These are phyloP conservation scores for Colletotrichum liriopes DNA, from an alignment of 2,329 filamentous ascomycete genomes.

Conservation along the genomic window DNA sequence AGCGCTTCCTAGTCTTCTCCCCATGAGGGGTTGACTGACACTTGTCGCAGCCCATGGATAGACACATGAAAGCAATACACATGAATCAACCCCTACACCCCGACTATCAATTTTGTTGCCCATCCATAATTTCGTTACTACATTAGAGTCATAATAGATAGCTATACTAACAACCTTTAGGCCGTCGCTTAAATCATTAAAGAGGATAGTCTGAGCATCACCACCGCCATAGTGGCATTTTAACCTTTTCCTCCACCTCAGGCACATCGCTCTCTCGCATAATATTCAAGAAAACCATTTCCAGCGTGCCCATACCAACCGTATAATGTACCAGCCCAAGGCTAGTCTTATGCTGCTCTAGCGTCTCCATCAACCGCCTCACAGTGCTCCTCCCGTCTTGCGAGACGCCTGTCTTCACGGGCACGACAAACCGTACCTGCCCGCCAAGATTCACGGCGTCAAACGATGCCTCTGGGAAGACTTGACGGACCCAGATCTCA, in stretches of 20 bases:
- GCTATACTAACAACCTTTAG: too few species aligned
- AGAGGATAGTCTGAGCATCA: too few species aligned
- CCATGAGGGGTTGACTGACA: too few species aligned
- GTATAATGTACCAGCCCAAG: conserved; percentile 77
- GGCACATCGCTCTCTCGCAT: conserved; percentile 74
- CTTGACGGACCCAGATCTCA: conserved; percentile 63
- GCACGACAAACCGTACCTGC: conserved; percentile 75
- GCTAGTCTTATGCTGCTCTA: conserved; percentile 69
- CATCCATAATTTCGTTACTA: too few species aligned
- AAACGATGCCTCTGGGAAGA: conserved; percentile 68
- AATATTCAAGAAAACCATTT: conserved; percentile 78
- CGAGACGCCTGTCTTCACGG: conserved; percentile 49
- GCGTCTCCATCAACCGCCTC: conserved; percentile 54
- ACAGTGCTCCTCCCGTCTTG: conserved; percentile 45
- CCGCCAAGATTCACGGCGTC: conserved; percentile 73
- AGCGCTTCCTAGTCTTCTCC: too few species aligned
- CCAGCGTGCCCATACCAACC: conserved; percentile 76
- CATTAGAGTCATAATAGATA: too few species aligned
- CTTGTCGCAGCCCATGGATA: too few species aligned
- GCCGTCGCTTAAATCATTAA: too few species aligned
- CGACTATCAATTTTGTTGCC: too few species aligned
- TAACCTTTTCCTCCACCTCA: conserved; percentile 4
- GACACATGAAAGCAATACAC: too few species aligned
- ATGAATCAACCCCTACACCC: too few species aligned
- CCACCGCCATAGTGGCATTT: too few species aligned